Evolutionary conservation across 345 rosid genomes (phyloP), one percentile per base, ranked within the genome.

Genomic region (Brassica juncea): DNA sequence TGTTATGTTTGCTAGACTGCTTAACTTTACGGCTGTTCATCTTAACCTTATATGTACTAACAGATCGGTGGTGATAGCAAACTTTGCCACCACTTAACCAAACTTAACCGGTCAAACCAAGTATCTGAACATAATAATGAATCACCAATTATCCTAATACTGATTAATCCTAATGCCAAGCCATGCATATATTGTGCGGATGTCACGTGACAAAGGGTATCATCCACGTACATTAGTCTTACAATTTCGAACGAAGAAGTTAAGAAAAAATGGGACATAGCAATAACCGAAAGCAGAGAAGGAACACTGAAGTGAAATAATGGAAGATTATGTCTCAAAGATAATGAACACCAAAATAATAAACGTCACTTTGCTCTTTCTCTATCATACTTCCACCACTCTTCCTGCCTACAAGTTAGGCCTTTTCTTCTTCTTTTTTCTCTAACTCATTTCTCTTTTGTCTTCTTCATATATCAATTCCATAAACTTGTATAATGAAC

Each of bases 301-400:
- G 73, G 77, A 66, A 71, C 77, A 78, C 44, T 78, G 82, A 66
- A 66, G 82, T 78, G 73, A 78, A 78, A 21, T 12, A 58, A 78
- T 44, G 68, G 71, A 78, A 72, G 77, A 72, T 66, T 42, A 72
- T 78, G 82, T 78, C 77, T 72, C 77, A 8, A 72, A 78, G 66
- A 71, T 57, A 10, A 55, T 65, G 19, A 71, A 71, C 72, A 78
- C 52, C 8, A 6, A 16, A 27, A 71, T 19, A 39, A 25, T 27
- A 25, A 73, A 42, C 66, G 73, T 72, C 82, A 66, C 27, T 58
- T 66, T 66, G 68, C 73, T 72, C 73, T 78, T 72, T 78, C 69
- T 42, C 25, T 68, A 78, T 72, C 81, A 78, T 65, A 71, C 77
- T 78, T 78, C 82, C 68, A 78, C 77, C 77, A 78, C 62, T 72